Percentiles rank a stretch among this genome's conserved stretches.
Conservation (phyloP, 805 yeast species). For the Saccharomycopsis capsularis region DNA sequence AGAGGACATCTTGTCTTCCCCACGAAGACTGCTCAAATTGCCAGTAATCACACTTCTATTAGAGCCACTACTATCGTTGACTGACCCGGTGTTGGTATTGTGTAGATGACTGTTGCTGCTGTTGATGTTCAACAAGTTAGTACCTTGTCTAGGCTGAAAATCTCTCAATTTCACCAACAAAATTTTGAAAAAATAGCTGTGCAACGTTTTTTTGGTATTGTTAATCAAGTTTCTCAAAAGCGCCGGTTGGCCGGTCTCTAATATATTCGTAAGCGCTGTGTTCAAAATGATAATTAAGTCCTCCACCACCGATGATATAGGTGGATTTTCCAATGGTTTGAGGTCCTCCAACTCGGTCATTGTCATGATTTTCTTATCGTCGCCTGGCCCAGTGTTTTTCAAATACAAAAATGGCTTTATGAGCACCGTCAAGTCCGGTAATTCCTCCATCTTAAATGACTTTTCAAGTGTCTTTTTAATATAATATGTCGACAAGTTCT, state of each 20-base stretch:
- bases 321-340: constrained; percentile 47
- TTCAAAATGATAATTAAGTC: constrained; percentile 73
- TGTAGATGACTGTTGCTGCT: constrained; percentile 7
- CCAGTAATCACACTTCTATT: constrained; percentile 16
- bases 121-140: constrained; percentile 24
- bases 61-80: neutral
- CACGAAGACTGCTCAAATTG: constrained; percentile 11
- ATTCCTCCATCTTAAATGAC: constrained; percentile 70
- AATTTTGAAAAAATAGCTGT: constrained; percentile 56
- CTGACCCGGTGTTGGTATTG: constrained; percentile 9
- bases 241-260: constrained; percentile 62
- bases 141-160: constrained; percentile 35
- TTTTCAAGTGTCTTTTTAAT: constrained; percentile 74
- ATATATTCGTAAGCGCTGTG: constrained; percentile 53
- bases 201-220: constrained; percentile 52
- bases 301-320: constrained; percentile 79
- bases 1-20: neutral
- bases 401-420: constrained; percentile 22
- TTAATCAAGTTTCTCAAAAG: constrained; percentile 49
- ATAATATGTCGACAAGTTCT: constrained; percentile 55
- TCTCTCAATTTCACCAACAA: constrained; percentile 41
- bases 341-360: constrained; percentile 7
- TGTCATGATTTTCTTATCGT: neutral
- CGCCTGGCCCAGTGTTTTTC: constrained; percentile 4
- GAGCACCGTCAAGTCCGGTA: constrained; percentile 48